Conservation (phyloP, 2,329 filamentous ascomycete genomes). For the Ustilaginoidea virens region DNA sequence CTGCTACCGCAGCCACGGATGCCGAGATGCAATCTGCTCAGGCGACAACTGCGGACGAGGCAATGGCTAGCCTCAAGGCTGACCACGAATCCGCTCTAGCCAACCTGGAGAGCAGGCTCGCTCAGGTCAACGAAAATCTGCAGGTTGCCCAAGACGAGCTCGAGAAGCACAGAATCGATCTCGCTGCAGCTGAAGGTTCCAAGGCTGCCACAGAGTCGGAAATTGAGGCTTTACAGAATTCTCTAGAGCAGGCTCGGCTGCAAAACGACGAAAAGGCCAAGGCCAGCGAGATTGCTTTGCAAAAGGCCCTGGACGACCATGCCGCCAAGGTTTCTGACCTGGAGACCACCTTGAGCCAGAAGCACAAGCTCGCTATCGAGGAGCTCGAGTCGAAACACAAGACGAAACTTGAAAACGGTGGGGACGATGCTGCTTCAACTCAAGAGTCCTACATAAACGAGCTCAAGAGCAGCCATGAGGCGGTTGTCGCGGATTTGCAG, state of each 20-base stretch:
- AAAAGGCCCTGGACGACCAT: constrained; percentile 30
- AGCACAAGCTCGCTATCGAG: constrained; percentile 32
- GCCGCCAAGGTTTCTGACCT: constrained; percentile 32
- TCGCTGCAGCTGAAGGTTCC: constrained; percentile 29
- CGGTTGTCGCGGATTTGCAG: constrained; percentile 31
- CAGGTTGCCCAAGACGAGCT: constrained; percentile 34
- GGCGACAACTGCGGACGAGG: constrained; percentile 20
- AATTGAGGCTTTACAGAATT: constrained; percentile 30
- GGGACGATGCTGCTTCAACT: constrained; percentile 25
- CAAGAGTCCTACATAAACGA: constrained; percentile 34
- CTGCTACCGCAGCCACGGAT: constrained; percentile 17
- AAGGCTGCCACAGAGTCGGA: constrained; percentile 34
- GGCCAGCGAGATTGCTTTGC: constrained; percentile 17
- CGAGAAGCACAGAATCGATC: constrained; percentile 31
- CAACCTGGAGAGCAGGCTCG: constrained; percentile 28
- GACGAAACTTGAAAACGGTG: constrained; percentile 31
- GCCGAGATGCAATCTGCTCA: constrained; percentile 26
- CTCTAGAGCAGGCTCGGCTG: constrained; percentile 27
- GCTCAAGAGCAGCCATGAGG: constrained; percentile 34
- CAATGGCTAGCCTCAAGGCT: constrained; percentile 31
- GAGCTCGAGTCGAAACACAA: constrained; percentile 38
- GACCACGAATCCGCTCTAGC: constrained; percentile 34
- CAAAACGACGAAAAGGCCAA: constrained; percentile 19
- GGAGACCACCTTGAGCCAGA: constrained; percentile 30
- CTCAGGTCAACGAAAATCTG: constrained; percentile 34